Percentiles rank a stretch among this genome's conserved stretches.
phyloP scores from a whole-genome alignment of 2,329 filamentous ascomycete species.

The Simplicillium aogashimaense region DNA sequence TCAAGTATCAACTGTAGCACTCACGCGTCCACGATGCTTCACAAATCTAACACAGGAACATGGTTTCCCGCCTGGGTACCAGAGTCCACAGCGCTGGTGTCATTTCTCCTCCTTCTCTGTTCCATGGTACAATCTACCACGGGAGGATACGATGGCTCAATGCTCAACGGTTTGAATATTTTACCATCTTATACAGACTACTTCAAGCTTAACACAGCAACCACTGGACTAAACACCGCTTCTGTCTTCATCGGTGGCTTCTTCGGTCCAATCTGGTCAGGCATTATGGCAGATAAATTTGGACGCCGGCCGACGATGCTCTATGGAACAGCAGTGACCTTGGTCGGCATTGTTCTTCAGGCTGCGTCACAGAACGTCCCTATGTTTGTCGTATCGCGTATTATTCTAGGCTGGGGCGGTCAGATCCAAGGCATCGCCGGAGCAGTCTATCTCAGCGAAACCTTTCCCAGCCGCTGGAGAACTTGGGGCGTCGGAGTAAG shows the following conservation, averaged over 20 bases:
- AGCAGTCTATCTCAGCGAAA: conserved; percentile 38
- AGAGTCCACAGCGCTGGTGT: conserved; percentile 26
- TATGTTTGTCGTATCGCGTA: conserved; percentile 38
- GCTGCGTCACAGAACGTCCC: conserved; percentile 37
- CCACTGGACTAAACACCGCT: conserved; percentile 43
- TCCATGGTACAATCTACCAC: conserved; percentile 30
- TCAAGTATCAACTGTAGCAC: too few relatives aligned
- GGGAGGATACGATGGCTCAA: conserved; percentile 34
- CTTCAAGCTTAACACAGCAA: conserved; percentile 41
- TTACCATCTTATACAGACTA: conserved; percentile 45
- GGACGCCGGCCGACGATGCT: conserved; percentile 34
- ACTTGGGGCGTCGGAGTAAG: conserved; percentile 12
- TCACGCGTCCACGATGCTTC: conserved; percentile 1
- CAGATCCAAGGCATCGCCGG: conserved; percentile 31
- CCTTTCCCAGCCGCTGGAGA: conserved; percentile 22
- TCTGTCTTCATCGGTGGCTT: conserved; percentile 42
- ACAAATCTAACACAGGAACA: conserved; percentile 23
- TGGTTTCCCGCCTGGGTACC: conserved; percentile 37
- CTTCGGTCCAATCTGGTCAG: conserved; percentile 31
- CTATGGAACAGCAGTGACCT: conserved; percentile 29
- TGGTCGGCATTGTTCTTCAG: conserved; percentile 35
- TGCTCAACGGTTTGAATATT: conserved; percentile 49
- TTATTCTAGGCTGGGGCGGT: conserved; percentile 36
- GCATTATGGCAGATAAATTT: conserved; percentile 27
- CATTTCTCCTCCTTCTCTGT: conserved; percentile 29